These are phyloP conservation scores for Boletales sp. DNA, from an alignment of 768 basidiomycete genomes.

Conservation along the genomic window DNA sequence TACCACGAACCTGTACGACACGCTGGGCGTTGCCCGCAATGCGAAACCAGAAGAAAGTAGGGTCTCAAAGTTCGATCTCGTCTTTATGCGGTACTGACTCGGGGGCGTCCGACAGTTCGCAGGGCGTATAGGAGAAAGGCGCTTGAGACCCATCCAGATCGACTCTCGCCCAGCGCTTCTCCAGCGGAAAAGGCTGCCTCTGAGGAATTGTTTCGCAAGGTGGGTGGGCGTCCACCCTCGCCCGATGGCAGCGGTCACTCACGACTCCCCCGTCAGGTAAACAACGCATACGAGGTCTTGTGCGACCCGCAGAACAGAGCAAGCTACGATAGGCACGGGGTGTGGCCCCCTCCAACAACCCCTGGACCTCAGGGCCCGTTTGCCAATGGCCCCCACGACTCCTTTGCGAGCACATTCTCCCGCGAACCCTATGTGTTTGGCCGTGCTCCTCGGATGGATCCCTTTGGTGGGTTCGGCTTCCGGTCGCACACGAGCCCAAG, in stretches of 20 bases:
- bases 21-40: conserved; percentile 48
- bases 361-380: conserved; percentile 11
- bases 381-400: conserved; percentile 15
- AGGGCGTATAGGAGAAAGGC: conserved; percentile 77
- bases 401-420: conserved; percentile 20
- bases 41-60: conserved; percentile 55
- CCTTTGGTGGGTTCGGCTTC: conserved; percentile 25
- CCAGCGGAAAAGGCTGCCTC: conserved; percentile 53
- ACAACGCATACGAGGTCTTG: conserved; percentile 76
- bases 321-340: conserved; percentile 66
- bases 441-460: conserved; percentile 19
- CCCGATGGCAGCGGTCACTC: too few species aligned
- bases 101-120: conserved; percentile 50
- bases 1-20: conserved; percentile 59
- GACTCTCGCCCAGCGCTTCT: conserved; percentile 55
- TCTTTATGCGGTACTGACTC: too few species aligned
- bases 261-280: conserved; percentile 43
- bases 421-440: conserved; percentile 11
- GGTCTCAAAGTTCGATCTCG: too few species aligned
- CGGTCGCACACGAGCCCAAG: conserved; percentile 6
- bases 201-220: conserved; percentile 55
- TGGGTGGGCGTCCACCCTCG: conserved; percentile 5
- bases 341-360: conserved; percentile 70
- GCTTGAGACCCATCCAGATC: conserved; percentile 72
- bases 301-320: conserved; percentile 57